A percentile compares a stretch with the other conserved stretches of the same genome.
These are phyloP conservation scores for Geosmithia putterillii DNA, from an alignment of 2,329 filamentous ascomycete genomes.

Conservation along the genomic window DNA sequence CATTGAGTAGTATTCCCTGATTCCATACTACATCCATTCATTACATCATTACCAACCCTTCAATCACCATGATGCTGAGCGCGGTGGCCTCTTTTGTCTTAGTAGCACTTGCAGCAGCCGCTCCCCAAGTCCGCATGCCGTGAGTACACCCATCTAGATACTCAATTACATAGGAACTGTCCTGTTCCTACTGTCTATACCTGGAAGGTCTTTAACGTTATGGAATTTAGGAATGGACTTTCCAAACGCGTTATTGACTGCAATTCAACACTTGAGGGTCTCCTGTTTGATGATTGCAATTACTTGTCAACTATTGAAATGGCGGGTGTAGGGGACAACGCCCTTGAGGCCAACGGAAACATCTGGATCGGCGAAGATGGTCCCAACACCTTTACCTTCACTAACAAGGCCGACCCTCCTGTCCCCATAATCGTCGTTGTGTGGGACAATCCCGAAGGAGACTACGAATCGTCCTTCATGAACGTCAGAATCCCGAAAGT, in stretches of 20 bases:
- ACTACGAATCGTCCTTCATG: slow-evolving; percentile 14
- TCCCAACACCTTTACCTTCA: slow-evolving; percentile 14
- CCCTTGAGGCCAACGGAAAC: slow-evolving; percentile 7
- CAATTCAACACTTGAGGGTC: slow-evolving; percentile 8
- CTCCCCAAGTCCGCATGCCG: too few relatives aligned
- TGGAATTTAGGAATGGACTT: not conserved
- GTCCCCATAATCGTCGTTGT: slow-evolving; percentile 12
- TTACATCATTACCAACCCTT: too few relatives aligned
- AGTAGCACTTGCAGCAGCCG: too few relatives aligned
- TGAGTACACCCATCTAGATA: too few relatives aligned
- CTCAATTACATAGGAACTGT: too few relatives aligned
- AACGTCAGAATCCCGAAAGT: slow-evolving; percentile 16
- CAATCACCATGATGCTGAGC: too few relatives aligned
- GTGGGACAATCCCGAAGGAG: slow-evolving; percentile 10
- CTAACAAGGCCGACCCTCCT: slow-evolving; percentile 9
- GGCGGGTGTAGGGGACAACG: slow-evolving; percentile 11
- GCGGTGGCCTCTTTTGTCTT: too few relatives aligned
- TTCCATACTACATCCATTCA: too few relatives aligned
- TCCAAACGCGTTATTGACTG: slow-evolving; percentile 5
- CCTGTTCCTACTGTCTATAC: too few relatives aligned
- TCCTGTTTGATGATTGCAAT: slow-evolving; percentile 11
- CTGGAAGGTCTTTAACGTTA: too few relatives aligned
- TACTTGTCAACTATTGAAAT: slow-evolving; percentile 15
- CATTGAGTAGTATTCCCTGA: too few relatives aligned
- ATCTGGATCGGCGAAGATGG: slow-evolving; percentile 18